Percentiles rank a stretch among this genome's conserved stretches.
These are phyloP conservation scores for Marvania coccoides DNA, from an alignment of 139 green algal genomes.

Conservation along the genomic window DNA sequence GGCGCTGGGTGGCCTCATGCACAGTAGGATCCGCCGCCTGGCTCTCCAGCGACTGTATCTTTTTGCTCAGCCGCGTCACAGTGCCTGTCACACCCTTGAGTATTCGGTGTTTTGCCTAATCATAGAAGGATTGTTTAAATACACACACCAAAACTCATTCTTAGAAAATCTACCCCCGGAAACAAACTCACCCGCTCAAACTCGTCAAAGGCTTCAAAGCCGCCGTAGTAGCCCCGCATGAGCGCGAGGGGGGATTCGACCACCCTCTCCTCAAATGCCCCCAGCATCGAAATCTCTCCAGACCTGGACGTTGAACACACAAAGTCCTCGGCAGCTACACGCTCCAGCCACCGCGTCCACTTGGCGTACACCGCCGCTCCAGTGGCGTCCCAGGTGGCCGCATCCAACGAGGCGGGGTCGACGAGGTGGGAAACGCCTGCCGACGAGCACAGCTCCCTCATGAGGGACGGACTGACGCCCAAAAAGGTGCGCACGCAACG, in stretches of 20 bases:
- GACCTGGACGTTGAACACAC: slow-evolving; percentile 6
- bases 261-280: slow-evolving; percentile 7
- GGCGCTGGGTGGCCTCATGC: slow-evolving; percentile 36
- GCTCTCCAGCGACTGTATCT: slow-evolving; percentile 11
- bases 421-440: slow-evolving; percentile 6
- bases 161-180: no score
- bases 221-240: slow-evolving; percentile 47
- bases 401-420: slow-evolving; percentile 4
- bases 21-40: slow-evolving; percentile 11
- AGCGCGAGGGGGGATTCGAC: slow-evolving; percentile 34
- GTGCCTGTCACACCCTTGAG: slow-evolving; percentile 31
- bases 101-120: background rate
- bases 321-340: slow-evolving; percentile 28
- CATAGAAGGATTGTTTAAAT: no score
- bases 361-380: slow-evolving; percentile 39
- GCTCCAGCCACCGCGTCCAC: slow-evolving; percentile 49
- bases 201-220: slow-evolving; percentile 35
- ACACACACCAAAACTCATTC: no score
- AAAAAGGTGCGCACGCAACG: slow-evolving; percentile 46
- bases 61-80: slow-evolving; percentile 1
- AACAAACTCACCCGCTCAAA: slow-evolving; percentile 1
- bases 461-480: slow-evolving; percentile 58
- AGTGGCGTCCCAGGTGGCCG: slow-evolving; percentile 30
- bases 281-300: slow-evolving; percentile 41
- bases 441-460: slow-evolving; percentile 41